Percentiles rank a stretch among this genome's conserved stretches.
These are phyloP conservation scores for Penicillium ochrochloron DNA, from an alignment of 495 filamentous ascomycete genomes.

Conservation along the genomic window DNA sequence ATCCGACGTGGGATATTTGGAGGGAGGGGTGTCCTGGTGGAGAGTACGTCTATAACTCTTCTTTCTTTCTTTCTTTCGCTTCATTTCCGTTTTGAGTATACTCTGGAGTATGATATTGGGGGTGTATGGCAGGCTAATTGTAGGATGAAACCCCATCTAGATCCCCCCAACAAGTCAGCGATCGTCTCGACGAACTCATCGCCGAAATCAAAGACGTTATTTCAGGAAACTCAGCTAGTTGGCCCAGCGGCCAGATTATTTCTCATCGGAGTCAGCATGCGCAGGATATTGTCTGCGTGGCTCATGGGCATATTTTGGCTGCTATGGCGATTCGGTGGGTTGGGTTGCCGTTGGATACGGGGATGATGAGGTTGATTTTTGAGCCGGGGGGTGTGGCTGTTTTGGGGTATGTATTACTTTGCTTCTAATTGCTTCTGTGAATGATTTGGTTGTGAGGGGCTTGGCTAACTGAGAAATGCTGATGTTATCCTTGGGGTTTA, in stretches of 20 bases:
- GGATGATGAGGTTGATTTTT: conserved; percentile 19
- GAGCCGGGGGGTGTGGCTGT: conserved; percentile 23
- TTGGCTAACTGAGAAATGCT: too few relatives aligned
- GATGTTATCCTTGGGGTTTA: too few relatives aligned
- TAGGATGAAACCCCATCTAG: neutral
- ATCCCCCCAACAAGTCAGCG: conserved; percentile 18
- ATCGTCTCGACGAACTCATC: conserved; percentile 14
- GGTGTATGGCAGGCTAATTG: too few relatives aligned
- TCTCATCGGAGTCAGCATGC: neutral
- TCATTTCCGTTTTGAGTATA: too few relatives aligned
- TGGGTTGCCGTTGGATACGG: conserved; percentile 14
- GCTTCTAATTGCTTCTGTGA: too few relatives aligned
- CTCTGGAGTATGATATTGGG: too few relatives aligned
- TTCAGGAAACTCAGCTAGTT: neutral
- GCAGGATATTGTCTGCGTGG: conserved; percentile 25
- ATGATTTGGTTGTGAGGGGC: too few relatives aligned
- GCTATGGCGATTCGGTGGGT: conserved; percentile 24
- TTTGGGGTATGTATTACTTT: conserved; percentile 20
- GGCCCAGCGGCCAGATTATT: conserved; percentile 11
- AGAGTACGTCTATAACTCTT: conserved; percentile 16
- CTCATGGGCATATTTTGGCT: conserved; percentile 24
- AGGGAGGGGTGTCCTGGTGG: conserved; percentile 35
- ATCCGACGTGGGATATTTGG: conserved; percentile 38
- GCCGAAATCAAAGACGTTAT: conserved; percentile 2
- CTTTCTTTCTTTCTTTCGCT: too few relatives aligned